Percentiles rank a stretch among this genome's conserved stretches.
Conservation (phyloP, 2,329 filamentous ascomycete species). For the Curvularia sp. region DNA sequence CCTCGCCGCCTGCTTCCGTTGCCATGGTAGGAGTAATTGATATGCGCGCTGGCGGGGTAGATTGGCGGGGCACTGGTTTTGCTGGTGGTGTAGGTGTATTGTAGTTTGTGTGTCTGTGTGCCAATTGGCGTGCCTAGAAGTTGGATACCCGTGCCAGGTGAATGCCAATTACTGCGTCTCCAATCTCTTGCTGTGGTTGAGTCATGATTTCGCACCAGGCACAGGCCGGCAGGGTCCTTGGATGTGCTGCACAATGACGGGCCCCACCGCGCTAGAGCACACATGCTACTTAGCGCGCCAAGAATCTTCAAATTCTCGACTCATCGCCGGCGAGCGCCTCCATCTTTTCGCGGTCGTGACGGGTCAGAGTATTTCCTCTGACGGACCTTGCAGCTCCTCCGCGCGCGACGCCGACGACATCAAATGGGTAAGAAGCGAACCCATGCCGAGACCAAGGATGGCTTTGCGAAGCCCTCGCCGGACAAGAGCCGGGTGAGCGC, state of each 20-base stretch:
- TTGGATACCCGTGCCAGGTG: not conserved
- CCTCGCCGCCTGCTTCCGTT: conserved; percentile 29
- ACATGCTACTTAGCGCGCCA: conserved; percentile 31
- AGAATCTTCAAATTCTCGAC: conserved; percentile 27
- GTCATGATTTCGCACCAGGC: conserved; percentile 24
- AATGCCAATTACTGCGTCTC: not conserved
- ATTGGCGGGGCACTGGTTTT: conserved; percentile 14
- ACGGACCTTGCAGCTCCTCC: conserved; percentile 45
- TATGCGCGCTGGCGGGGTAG: conserved; percentile 23
- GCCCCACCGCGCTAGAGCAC: conserved; percentile 27
- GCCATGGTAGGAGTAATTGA: conserved; percentile 33
- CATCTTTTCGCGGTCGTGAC: conserved; percentile 43
- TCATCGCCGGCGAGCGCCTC: conserved; percentile 23
- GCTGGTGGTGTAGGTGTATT: conserved; percentile 1
- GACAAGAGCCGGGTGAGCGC: conserved; percentile 42
- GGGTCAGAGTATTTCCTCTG: conserved; percentile 50
- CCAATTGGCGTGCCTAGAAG: not conserved
- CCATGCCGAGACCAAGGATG: conserved; percentile 52
- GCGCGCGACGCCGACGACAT: conserved; percentile 36
- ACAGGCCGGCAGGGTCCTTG: conserved; percentile 12
- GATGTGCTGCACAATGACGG: conserved; percentile 20
- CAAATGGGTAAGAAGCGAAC: conserved; percentile 54
- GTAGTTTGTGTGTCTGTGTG: not conserved
- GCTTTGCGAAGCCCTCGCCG: conserved; percentile 49
- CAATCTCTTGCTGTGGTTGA: conserved; percentile 19